Percentiles rank a stretch among this genome's conserved stretches.
Evolutionary conservation across 257 asterid genomes (phyloP).

Genomic region (Plectranthus barbatus): DNA sequence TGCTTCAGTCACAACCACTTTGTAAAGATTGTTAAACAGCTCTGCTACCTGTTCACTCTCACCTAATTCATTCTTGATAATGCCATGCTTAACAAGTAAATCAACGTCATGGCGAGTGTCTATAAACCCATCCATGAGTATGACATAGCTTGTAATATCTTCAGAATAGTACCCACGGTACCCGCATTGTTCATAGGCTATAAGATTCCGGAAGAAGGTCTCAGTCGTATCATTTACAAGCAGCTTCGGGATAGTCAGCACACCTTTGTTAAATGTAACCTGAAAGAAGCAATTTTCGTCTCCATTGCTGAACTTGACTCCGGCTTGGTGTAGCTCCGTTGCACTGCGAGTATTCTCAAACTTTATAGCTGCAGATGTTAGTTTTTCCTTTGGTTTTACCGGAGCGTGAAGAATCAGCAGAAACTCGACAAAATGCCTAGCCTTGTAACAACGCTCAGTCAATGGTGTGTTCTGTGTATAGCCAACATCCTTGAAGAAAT

Average conservation of each 20-base stretch:
- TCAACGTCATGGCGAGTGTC: slow-evolving; percentile 16
- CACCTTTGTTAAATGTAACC: slow-evolving; percentile 1
- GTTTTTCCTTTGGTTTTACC: too few relatives aligned
- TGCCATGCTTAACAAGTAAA: background rate
- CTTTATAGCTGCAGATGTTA: background rate
- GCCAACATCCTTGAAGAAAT: slow-evolving; percentile 19
- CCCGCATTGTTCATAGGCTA: slow-evolving; percentile 19
- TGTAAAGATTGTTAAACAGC: slow-evolving; percentile 21
- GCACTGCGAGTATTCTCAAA: slow-evolving; percentile 10
- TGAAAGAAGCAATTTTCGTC: background rate
- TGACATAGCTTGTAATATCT: slow-evolving; percentile 18
- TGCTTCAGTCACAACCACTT: too few relatives aligned
- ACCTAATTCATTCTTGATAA: slow-evolving; percentile 2
- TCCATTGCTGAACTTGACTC: slow-evolving; percentile 13
- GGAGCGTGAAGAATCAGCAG: slow-evolving; percentile 9
- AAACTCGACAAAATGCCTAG: too few relatives aligned
- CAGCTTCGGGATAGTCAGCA: slow-evolving; percentile 4
- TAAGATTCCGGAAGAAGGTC: slow-evolving; percentile 15
- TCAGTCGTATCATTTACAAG: slow-evolving; percentile 11
- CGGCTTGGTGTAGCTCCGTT: slow-evolving; percentile 15
- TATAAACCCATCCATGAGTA: slow-evolving; percentile 23
- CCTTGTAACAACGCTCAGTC: background rate
- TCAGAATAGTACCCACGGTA: background rate
- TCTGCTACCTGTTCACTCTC: slow-evolving; percentile 12
- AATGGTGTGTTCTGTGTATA: background rate